Evolutionary conservation across 2,329 filamentous ascomycete genomes (phyloP), one percentile per base, ranked within the genome.

Genomic region (Cytospora schulzeri): DNA sequence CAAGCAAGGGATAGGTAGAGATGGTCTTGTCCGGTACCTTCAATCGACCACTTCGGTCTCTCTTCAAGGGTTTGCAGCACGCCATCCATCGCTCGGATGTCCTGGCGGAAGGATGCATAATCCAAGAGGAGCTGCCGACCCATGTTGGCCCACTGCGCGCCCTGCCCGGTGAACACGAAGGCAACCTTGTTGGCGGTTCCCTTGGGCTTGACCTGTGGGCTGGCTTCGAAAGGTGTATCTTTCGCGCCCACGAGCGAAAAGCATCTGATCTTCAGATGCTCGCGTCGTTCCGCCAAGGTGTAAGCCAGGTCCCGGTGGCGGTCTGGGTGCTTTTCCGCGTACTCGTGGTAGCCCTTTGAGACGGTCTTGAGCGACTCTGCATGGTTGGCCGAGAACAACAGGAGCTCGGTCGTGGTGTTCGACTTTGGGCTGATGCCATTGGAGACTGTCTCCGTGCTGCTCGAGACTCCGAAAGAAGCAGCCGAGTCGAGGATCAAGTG

Each of bases 121-220:
- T n/a, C n/a, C n/a, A n/a, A n/a, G n/a, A n/a, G n/a, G n/a, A 68
- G 64, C 48, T 69, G 66, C 1, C 70, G 66, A 4, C 71, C 73
- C 73, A 76, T 75, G 0, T 62, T 48, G 3, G 69, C 45, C 70
- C 70, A 74, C 41, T 74, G 72, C 0, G 72, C 71, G 7, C 72
- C 73, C 52, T 69, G 69, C 3, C 68, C 69, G 14, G 65, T 70
- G 65, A 60, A 65, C 15, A 69, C 29, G 12, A 22, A 17, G 15
- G 35, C 35, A 4, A 14, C 12, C 15, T 14, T 4, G 35, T 17
- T 14, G 4, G 9, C 7, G 35, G 31, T 11, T 5, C 31, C n/a
- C n/a, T n/a, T n/a, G n/a, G n/a, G n/a, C n/a, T n/a, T n/a, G n/a
- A n/a, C n/a, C n/a, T n/a, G n/a, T n/a, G n/a, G n/a, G n/a, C n/a